Evolutionary conservation across 1,139 yeast genomes (phyloP).

Genomic region (Magnusiomyces paraingens): DNA sequence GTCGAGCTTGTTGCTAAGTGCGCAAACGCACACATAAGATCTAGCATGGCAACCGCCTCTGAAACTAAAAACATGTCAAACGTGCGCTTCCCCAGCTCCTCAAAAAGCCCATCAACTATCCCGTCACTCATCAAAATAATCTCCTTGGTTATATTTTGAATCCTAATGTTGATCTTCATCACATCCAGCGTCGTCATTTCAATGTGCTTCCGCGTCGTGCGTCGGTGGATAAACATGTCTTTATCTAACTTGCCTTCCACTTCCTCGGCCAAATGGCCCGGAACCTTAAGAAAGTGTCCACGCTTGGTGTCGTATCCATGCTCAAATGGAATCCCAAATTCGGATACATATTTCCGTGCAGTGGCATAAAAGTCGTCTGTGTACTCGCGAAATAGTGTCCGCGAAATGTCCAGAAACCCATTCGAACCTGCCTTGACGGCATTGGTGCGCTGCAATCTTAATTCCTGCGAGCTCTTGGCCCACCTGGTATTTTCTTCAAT

Average conservation of each 20-base stretch:
- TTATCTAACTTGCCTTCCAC: conserved; percentile 26
- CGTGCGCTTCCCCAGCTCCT: conserved; percentile 26
- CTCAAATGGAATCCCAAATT: conserved; percentile 25
- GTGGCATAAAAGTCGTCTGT: conserved; percentile 34
- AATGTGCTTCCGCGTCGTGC: conserved; percentile 28
- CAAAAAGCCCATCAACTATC: conserved; percentile 32
- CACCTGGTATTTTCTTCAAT: conserved; percentile 40
- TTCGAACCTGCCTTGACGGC: conserved; percentile 42
- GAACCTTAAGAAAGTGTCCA: conserved; percentile 37
- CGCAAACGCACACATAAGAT: conserved; percentile 39
- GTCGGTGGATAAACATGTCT: conserved; percentile 33
- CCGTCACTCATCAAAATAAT: conserved; percentile 39
- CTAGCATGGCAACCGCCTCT: conserved; percentile 42
- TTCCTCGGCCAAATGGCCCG: conserved; percentile 14
- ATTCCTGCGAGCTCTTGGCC: conserved; percentile 38
- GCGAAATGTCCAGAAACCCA: conserved; percentile 42
- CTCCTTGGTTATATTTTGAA: conserved; percentile 38
- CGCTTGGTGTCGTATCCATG: conserved; percentile 35
- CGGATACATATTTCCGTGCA: conserved; percentile 15
- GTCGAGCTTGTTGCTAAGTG: conserved; percentile 23
- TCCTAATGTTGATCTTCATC: conserved; percentile 38
- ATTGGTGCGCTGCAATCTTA: conserved; percentile 41
- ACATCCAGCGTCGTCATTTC: conserved; percentile 41
- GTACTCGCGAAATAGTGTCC: conserved; percentile 37
- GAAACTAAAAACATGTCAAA: conserved; percentile 40